These are phyloP conservation scores for Zymoseptoria pseudotritici DNA, from an alignment of 2,329 filamentous ascomycete species.

Conservation along the genomic window DNA sequence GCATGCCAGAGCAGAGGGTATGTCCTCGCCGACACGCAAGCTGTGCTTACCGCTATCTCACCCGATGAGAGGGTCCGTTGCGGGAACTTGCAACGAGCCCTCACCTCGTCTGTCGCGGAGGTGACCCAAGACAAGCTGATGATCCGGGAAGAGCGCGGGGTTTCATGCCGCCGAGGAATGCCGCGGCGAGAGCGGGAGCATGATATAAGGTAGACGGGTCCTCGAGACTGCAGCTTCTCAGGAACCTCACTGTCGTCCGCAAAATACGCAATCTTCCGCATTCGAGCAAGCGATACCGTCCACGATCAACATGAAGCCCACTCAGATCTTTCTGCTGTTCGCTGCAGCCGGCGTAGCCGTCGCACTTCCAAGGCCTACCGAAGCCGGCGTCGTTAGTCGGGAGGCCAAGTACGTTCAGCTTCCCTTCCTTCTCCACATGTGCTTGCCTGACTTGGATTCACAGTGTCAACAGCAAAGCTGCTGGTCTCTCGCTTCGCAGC, in stretches of 20 bases:
- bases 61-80: background rate
- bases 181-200: background rate
- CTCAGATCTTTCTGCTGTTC: background rate
- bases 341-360: background rate
- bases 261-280: background rate
- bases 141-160: background rate
- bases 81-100: background rate
- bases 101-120: background rate
- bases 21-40: background rate
- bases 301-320: background rate
- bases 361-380: background rate
- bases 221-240: background rate
- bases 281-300: background rate
- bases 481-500: background rate
- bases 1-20: background rate
- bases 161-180: background rate
- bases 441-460: background rate
- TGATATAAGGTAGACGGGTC: background rate
- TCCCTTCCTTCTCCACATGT: background rate
- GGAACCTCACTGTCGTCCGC: too few relatives aligned
- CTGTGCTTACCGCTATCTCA: background rate
- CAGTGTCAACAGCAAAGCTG: background rate
- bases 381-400: background rate
- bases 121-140: background rate
- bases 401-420: background rate